phyloP scores from a whole-genome alignment of 2,329 filamentous ascomycete genomes.

The Ascochyta clinopodiicola region DNA sequence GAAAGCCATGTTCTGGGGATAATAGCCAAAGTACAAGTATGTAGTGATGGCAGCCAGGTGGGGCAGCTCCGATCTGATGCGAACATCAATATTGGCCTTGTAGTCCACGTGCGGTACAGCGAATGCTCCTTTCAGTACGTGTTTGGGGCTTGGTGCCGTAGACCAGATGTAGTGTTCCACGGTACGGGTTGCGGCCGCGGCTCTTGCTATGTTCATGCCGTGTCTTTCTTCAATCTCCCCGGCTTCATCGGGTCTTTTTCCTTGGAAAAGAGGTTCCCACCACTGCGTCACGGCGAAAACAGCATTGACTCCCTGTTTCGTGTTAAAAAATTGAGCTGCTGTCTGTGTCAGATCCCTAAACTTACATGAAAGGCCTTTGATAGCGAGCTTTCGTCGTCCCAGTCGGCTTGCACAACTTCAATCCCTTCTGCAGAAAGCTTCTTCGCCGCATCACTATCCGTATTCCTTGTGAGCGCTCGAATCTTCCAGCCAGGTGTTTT shows the following conservation, averaged over 20 bases:
- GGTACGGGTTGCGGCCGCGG: constrained; percentile 46
- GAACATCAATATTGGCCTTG: constrained; percentile 52
- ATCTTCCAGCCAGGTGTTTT: constrained; percentile 32
- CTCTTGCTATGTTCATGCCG: constrained; percentile 53
- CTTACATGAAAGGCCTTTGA: constrained; percentile 24
- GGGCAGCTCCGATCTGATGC: constrained; percentile 48
- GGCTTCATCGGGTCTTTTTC: constrained; percentile 40
- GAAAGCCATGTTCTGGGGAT: constrained; percentile 40
- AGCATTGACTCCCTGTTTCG: constrained; percentile 22
- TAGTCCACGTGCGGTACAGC: constrained; percentile 53
- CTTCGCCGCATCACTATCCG: constrained; percentile 27
- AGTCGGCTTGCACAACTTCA: constrained; percentile 29
- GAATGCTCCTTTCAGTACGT: constrained; percentile 42
- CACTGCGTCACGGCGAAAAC: constrained; percentile 54
- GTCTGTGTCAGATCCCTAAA: background rate
- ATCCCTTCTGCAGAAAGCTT: constrained; percentile 29
- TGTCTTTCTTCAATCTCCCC: constrained; percentile 50
- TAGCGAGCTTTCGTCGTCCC: constrained; percentile 29
- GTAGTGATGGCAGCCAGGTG: constrained; percentile 35
- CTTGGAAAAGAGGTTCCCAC: constrained; percentile 46
- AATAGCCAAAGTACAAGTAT: constrained; percentile 40
- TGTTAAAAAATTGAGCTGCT: background rate
- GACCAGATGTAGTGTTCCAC: constrained; percentile 57
- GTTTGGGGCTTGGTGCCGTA: constrained; percentile 50
- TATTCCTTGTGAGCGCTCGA: constrained; percentile 30